Evolutionary conservation across 805 yeast species (phyloP), one percentile per base, ranked within the genome.

Genomic region (Deakozyma indianensis): DNA sequence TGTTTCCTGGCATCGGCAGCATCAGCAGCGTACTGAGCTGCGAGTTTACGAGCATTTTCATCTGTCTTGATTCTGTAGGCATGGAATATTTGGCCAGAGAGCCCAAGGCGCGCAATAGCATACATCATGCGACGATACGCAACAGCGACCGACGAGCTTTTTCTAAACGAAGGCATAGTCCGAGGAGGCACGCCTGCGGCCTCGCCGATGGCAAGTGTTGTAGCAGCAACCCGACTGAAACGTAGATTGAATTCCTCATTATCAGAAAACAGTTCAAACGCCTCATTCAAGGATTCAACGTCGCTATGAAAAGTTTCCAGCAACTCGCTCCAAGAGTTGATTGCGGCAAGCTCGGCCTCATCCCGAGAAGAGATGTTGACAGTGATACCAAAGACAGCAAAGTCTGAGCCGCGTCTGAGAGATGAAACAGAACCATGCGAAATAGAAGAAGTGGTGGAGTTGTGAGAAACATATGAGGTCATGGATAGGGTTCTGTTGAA

Each of bases 121-220:
- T 43, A 46, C 47, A 52, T 48, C 42, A 50, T 45, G 15, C 50
- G 43, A 15, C 53, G 48, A 44, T 46, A 53, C 15, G 49, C 41
- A 16, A 50, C 43, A 4, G 53, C 45, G 9, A 52, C 29, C 22
- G 45, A 53, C 18, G 45, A 41, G 16, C 35, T 24, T 20, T 51
- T 50, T 3, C 42, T 45, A 14, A 42, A 16, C n/a, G 51, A 41
- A 28, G 54, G 55, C 25, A 45, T 42, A 3, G 55, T 42, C 7
- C 56, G 56, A 9, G 53, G 51, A 2, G 55, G 56, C 35, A 52
- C 47, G 5, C 57, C 57, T 2, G 53, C 48, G 32, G 47, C 44
- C 15, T 49, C 35, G 38, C 48, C 45, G 21, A 53, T 50, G 18
- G 45, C 25, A 16, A 25, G 21, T 15, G 38, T 23, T 21, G 23